These are phyloP conservation scores for Teunomyces stri DNA, from an alignment of 805 yeast species.

Conservation along the genomic window DNA sequence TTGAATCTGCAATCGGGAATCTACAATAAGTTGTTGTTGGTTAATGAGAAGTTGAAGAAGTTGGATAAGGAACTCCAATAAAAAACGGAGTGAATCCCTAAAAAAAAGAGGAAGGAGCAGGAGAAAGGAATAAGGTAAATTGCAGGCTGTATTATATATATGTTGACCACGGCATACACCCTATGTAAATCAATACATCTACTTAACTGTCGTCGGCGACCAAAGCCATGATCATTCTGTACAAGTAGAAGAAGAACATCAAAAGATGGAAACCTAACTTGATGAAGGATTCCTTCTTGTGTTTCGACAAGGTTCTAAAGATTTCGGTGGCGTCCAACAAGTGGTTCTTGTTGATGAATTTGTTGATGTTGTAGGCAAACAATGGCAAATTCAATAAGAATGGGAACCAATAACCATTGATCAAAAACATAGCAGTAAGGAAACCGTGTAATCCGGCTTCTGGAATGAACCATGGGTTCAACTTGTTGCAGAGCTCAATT, in stretches of 20 bases:
- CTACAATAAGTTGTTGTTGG: slow-evolving; percentile 15
- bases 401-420: slow-evolving; percentile 91
- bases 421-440: slow-evolving; percentile 64
- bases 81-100: background rate
- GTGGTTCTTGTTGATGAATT: slow-evolving; percentile 75
- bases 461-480: slow-evolving; percentile 85
- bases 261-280: slow-evolving; percentile 88
- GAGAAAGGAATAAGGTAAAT: background rate
- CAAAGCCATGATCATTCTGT: slow-evolving; percentile 92
- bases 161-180: background rate
- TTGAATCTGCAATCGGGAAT: slow-evolving; percentile 27
- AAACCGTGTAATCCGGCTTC: slow-evolving; percentile 84
- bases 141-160: slow-evolving; percentile 2
- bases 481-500: slow-evolving; percentile 89
- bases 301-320: slow-evolving; percentile 88
- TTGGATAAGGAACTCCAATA: slow-evolving; percentile 16
- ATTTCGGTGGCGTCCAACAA: slow-evolving; percentile 95
- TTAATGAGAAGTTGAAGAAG: slow-evolving; percentile 22
- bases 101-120: background rate
- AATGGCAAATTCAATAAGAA: slow-evolving; percentile 81
- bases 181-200: slow-evolving; percentile 2
- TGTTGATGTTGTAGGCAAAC: slow-evolving; percentile 78
- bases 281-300: slow-evolving; percentile 87
- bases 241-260: slow-evolving; percentile 92
- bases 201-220: slow-evolving; percentile 55